Base-by-base conservation (phyloP, 257 asterid genomes). In the Fraxinus quadrangulata region DNA sequence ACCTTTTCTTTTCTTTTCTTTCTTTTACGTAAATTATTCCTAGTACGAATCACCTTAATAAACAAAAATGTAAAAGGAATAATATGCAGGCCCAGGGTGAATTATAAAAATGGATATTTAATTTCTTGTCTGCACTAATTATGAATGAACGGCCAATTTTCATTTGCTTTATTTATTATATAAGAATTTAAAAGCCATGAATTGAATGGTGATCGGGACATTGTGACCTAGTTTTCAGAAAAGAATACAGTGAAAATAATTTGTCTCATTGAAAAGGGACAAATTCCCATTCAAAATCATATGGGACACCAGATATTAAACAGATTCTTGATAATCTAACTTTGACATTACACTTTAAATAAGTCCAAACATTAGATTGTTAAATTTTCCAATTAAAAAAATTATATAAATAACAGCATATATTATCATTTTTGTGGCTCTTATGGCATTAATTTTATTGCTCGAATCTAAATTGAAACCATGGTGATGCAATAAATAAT, bases 391-490 rank as follows among this genome's bases (percentile, higher is more conserved):
- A 39, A 39, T 39, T 39, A n/a, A 39, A 39, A 39, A 39, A 39
- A 13, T 9, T 9, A 2, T 8, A 39, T 39, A 39, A 8, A 39
- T 10, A 39, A 56, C 0, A 54, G 63, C 47, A 75, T 16, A 66
- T 76, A 40, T 67, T 10, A 45, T 42, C 77, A 74, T 74, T 47
- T 49, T 54, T 17, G 28, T 39, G 79, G 49, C 34, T 54, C 1
- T 10, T 24, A 47, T 14, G 10, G 12, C 2, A 71, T 28, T 9
- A 17, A 19, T 34, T 28, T 39, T 16, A 74, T 54, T 0, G 24
- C 26, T 1, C 5, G 65, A 28, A 16, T 74, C 79, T 75, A 75
- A 74, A 36, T 33, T 34, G 5, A 23, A 2, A 73, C 23, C 49
- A 54, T 9, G 4, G 4, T 73, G 42, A 56, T 56, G 1, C 3